Evolutionary conservation across 768 basidiomycete species (phyloP), one percentile per base, ranked within the genome.

Genomic region (Lactarius trivialis): DNA sequence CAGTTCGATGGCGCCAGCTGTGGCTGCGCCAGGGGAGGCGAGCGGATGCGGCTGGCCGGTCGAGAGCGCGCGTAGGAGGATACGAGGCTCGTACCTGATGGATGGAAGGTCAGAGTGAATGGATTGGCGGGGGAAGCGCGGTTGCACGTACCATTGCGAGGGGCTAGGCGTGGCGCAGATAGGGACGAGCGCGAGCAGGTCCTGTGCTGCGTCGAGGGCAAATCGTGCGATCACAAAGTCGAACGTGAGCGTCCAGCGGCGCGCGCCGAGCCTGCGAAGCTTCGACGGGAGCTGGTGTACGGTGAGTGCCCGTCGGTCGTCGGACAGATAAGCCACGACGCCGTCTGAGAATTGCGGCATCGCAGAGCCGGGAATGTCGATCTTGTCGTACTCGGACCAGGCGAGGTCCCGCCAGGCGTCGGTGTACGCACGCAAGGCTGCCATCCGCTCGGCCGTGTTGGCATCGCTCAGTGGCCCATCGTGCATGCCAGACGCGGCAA

Each of bases 81-180:
- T 60, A 32, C 51, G 51, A 21, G 51, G 52, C 19, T 60, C 39
- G 24, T 30, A 60, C 59, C 59, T 60, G n/a, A 39, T 9, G 32
- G 17, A 52, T 19, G 1, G 21, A 3, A 4, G 11, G 7, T 36
- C 17, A 54, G 34, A 12, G 21, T 11, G 12, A 14, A 32, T 36
- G 4, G 33, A 6, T 14, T 14, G 1, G 45, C 6, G 21, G 2
- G 24, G 5, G 45, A 2, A 3, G 43, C 21, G 6, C 11, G 2
- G 12, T 14, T n/a, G 45, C 21, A 28, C 32, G n/a, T 55, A 32
- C 43, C 53, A 60, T 37, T 55, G 53, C 2, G 43, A 51, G 28
- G 50, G 49, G n/a, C 28, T 15, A 21, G 49, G 49, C 12, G 53
- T 49, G 28, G 19, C 26, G 2, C 17, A 32, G 39, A 45, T 7